Percentiles rank a stretch among this genome's conserved stretches.
These are phyloP conservation scores for Agrocybe pediades DNA, from an alignment of 768 basidiomycete species.

Conservation along the genomic window DNA sequence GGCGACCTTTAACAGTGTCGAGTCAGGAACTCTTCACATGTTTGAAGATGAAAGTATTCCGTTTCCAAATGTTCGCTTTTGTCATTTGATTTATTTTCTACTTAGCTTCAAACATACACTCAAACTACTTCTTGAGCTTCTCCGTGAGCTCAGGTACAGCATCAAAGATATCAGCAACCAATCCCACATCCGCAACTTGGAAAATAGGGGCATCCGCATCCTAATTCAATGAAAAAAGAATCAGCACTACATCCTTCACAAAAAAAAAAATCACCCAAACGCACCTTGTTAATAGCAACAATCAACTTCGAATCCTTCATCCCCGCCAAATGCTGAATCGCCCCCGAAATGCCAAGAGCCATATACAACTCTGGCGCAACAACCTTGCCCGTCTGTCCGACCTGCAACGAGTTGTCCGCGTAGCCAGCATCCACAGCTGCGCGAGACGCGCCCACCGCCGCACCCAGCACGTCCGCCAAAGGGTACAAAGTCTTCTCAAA, in stretches of 20 bases:
- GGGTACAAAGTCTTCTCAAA: constrained; percentile 87
- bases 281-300: constrained; percentile 95
- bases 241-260: neutral
- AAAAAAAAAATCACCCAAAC: constrained; percentile 10
- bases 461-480: constrained; percentile 89
- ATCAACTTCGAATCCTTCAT: constrained; percentile 99
- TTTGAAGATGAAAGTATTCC: too few relatives aligned
- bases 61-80: too few relatives aligned
- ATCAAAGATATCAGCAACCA: constrained; percentile 92
- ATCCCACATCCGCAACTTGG: constrained; percentile 95
- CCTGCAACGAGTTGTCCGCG: constrained; percentile 96
- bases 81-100: too few relatives aligned
- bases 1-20: too few relatives aligned
- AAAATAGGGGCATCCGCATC: constrained; percentile 98
- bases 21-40: too few relatives aligned
- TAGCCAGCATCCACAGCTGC: constrained; percentile 99
- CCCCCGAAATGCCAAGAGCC: constrained; percentile 96
- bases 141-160: constrained; percentile 89
- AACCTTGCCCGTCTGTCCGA: constrained; percentile 99
- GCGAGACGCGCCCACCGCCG: constrained; percentile 96
- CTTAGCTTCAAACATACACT: neutral
- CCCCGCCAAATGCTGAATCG: constrained; percentile 97
- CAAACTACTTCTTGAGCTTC: constrained; percentile 64
- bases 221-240: constrained; percentile 36
- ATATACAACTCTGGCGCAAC: constrained; percentile 97